Conservation (phyloP, 305 asterid species). For the Fraxinus velutina region DNA sequence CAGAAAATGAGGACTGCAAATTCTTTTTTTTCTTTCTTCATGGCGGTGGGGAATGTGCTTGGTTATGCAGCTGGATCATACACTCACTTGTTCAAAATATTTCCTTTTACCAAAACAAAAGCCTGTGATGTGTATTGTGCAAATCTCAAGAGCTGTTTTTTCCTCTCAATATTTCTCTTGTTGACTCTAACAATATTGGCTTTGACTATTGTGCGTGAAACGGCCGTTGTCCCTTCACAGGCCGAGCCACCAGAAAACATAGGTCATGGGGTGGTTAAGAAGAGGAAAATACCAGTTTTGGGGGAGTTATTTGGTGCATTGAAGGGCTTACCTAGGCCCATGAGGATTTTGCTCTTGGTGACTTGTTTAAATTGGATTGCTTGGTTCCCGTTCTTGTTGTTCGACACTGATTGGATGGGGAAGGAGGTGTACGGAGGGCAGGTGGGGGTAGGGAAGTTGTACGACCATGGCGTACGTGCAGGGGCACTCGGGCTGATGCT, state of each 20-base stretch:
- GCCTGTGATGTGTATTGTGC: conserved; percentile 60
- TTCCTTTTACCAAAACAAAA: conserved; percentile 38
- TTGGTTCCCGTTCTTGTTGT: conserved; percentile 47
- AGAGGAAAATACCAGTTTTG: conserved; percentile 26
- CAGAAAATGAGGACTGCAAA: conserved; percentile 33
- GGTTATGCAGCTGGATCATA: conserved; percentile 53
- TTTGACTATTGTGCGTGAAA: conserved; percentile 28
- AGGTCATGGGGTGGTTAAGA: background rate
- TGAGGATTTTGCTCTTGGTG: conserved; percentile 41
- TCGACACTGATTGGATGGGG: conserved; percentile 57
- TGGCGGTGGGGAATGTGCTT: conserved; percentile 50
- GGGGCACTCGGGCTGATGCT: conserved; percentile 48
- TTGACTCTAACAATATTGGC: conserved; percentile 30
- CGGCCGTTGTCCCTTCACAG: background rate
- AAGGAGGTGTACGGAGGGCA: conserved; percentile 43
- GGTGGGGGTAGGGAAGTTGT: conserved; percentile 30
- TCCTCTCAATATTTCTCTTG: conserved; percentile 39
- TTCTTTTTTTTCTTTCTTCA: conserved; percentile 42
- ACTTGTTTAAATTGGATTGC: conserved; percentile 49
- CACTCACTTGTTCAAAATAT: conserved; percentile 30
- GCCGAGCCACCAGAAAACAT: background rate
- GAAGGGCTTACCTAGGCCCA: conserved; percentile 34
- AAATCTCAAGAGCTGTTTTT: conserved; percentile 45
- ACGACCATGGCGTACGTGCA: conserved; percentile 40
- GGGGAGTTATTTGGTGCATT: conserved; percentile 41